Conservation (phyloP, 1,139 yeast genomes). For the Eremothecium sinecaudum region DNA sequence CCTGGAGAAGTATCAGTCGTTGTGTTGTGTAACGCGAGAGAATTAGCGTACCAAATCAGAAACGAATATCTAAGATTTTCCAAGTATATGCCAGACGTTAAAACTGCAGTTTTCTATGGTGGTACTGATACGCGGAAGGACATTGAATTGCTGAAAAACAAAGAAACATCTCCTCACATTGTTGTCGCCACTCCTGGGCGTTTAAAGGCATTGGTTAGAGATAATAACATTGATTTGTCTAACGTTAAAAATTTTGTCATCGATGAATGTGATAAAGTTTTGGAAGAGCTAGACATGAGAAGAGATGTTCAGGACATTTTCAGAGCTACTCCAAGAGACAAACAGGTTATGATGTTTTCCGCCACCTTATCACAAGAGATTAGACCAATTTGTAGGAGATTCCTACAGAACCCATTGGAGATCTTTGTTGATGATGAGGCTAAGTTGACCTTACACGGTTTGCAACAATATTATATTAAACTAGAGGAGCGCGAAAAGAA, state of each 20-base stretch:
- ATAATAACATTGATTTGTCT: constrained; percentile 76
- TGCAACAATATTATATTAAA: constrained; percentile 92
- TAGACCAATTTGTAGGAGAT: constrained; percentile 94
- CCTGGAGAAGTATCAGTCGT: constrained; percentile 93
- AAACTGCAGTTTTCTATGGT: constrained; percentile 94
- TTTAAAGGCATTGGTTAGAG: constrained; percentile 86
- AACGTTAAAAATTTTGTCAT: constrained; percentile 91
- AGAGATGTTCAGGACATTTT: constrained; percentile 97
- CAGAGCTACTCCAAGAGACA: constrained; percentile 96
- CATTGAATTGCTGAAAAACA: constrained; percentile 78
- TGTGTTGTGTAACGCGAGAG: constrained; percentile 97
- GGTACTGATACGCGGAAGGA: constrained; percentile 87
- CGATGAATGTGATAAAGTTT: constrained; percentile 97
- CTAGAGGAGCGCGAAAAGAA: constrained; percentile 88
- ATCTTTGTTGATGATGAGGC: constrained; percentile 97
- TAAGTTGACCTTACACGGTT: constrained; percentile 92
- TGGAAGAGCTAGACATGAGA: constrained; percentile 90
- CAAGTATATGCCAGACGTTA: constrained; percentile 96
- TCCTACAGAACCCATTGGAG: constrained; percentile 96
- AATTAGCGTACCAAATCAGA: constrained; percentile 95
- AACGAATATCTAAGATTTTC: constrained; percentile 97
- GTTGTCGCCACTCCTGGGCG: constrained; percentile 99
- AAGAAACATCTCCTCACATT: constrained; percentile 92
- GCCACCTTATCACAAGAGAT: constrained; percentile 93
- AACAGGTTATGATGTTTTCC: constrained; percentile 99